Evolutionary conservation across 805 yeast genomes (phyloP).

Genomic region (Wickerhamomyces strasburgensis): DNA sequence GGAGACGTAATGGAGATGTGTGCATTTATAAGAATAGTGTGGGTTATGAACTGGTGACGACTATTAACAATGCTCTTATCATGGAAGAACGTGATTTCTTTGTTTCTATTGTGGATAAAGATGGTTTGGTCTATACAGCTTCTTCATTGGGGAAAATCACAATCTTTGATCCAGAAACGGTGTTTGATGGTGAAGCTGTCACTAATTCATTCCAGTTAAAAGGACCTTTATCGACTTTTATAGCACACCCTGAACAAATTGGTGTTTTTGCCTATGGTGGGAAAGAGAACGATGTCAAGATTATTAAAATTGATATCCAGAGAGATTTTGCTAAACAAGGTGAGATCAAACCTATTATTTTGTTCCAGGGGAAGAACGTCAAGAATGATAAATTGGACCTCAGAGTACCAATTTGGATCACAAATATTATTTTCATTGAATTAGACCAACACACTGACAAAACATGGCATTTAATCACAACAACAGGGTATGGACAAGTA

Average conservation of each 20-base stretch:
- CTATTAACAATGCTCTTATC: constrained; percentile 11
- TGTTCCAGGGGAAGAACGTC: constrained; percentile 81
- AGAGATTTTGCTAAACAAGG: constrained; percentile 21
- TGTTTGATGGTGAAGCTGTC: constrained; percentile 10
- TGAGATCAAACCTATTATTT: constrained; percentile 24
- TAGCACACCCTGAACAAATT: constrained; percentile 40
- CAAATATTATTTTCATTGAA: constrained; percentile 45
- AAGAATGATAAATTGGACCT: constrained; percentile 72
- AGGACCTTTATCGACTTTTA: constrained; percentile 46
- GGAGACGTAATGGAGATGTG: constrained; percentile 41
- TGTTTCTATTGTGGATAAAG: constrained; percentile 30
- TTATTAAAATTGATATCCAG: constrained; percentile 33
- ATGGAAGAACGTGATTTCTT: constrained; percentile 30
- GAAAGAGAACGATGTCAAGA: constrained; percentile 66
- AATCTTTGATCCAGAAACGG: constrained; percentile 21
- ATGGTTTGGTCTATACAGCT: constrained; percentile 27
- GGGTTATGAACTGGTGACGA: constrained; percentile 22
- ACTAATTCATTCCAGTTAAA: constrained; percentile 22
- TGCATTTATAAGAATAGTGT: constrained; percentile 33
- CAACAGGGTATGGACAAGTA: constrained; percentile 72
- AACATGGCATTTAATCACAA: constrained; percentile 51
- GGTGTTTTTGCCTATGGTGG: constrained; percentile 81
- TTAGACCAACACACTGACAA: constrained; percentile 30
- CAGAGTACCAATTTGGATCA: constrained; percentile 78
- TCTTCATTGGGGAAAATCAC: constrained; percentile 33